Evolutionary conservation across 2,329 filamentous ascomycete species (phyloP).

Genomic region (Cryphonectria nitschkei): DNA sequence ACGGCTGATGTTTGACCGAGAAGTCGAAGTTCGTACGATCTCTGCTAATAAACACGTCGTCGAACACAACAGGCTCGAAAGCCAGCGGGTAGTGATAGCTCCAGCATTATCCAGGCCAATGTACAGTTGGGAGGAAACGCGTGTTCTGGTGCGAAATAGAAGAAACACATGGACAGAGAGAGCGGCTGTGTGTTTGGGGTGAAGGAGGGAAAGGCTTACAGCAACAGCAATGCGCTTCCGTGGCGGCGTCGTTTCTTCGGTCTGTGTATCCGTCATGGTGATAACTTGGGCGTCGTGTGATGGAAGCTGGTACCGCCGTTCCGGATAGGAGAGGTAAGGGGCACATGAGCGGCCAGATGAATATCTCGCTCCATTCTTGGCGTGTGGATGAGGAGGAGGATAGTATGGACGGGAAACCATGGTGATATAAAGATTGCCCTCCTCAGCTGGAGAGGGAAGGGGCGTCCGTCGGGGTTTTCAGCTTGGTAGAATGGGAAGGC

Average conservation of each 20-base stretch:
- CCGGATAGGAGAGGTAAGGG: conserved; percentile 41
- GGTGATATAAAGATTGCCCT: conserved; percentile 31
- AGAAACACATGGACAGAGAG: no score
- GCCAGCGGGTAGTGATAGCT: neutral
- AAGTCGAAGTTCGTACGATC: neutral
- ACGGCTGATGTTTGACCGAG: neutral
- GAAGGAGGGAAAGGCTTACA: conserved; percentile 43
- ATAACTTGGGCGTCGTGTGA: conserved; percentile 42
- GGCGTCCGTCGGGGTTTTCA: neutral
- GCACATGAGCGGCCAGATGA: conserved; percentile 40
- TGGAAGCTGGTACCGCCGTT: conserved; percentile 44
- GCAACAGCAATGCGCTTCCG: conserved; percentile 64
- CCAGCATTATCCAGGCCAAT: neutral
- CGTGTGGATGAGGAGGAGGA: conserved; percentile 34
- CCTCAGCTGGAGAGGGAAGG: neutral
- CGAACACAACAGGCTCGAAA: neutral
- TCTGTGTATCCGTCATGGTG: conserved; percentile 46
- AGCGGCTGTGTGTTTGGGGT: no score
- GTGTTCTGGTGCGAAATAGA: neutral
- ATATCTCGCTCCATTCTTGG: conserved; percentile 44
- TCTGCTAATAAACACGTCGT: neutral
- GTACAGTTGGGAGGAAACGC: neutral
- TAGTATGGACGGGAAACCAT: conserved; percentile 50
- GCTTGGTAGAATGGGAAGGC: neutral
- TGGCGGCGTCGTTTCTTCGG: conserved; percentile 49